phyloP scores from a whole-genome alignment of 1,139 yeast genomes.

The Zygoascus sp. region DNA sequence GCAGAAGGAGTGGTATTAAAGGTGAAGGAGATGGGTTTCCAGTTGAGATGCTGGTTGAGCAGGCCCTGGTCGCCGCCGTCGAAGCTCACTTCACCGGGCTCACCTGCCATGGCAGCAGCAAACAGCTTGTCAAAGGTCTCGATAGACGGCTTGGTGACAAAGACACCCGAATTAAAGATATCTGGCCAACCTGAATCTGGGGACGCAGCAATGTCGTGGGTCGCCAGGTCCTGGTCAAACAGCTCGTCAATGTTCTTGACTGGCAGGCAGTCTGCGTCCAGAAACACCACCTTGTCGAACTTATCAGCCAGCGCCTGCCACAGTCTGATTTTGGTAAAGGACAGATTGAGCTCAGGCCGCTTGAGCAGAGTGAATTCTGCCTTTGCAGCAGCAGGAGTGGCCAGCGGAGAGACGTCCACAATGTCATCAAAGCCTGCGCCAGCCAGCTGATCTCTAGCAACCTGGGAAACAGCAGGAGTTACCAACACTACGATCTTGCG shows the following conservation, averaged over 20 bases:
- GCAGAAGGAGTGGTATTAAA: constrained; percentile 82
- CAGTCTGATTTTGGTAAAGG: constrained; percentile 67
- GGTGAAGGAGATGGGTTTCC: constrained; percentile 73
- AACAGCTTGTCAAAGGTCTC: constrained; percentile 44
- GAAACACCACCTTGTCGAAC: constrained; percentile 55
- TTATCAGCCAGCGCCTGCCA: constrained; percentile 52
- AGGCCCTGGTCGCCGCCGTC: constrained; percentile 98
- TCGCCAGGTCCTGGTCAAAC: constrained; percentile 31
- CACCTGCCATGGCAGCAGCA: constrained; percentile 30
- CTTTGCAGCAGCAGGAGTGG: constrained; percentile 23
- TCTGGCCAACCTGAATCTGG: constrained; percentile 98
- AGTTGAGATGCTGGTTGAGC: constrained; percentile 67
- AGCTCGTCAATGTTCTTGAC: constrained; percentile 42
- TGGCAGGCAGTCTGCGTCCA: constrained; percentile 83
- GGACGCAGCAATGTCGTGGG: constrained; percentile 47
- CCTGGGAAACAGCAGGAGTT: constrained; percentile 29
- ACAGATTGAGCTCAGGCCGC: constrained; percentile 69
- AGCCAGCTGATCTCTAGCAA: constrained; percentile 20
- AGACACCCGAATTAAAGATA: constrained; percentile 84
- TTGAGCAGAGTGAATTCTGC: constrained; percentile 46
- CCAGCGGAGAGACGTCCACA: constrained; percentile 33
- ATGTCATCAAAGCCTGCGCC: constrained; percentile 32
- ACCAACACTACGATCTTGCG: constrained; percentile 33
- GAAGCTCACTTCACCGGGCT: constrained; percentile 47
- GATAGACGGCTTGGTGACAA: constrained; percentile 58